Evolutionary conservation across 805 yeast species (phyloP), one percentile per base, ranked within the genome.

Genomic region (Teunomyces lycoperdinae): DNA sequence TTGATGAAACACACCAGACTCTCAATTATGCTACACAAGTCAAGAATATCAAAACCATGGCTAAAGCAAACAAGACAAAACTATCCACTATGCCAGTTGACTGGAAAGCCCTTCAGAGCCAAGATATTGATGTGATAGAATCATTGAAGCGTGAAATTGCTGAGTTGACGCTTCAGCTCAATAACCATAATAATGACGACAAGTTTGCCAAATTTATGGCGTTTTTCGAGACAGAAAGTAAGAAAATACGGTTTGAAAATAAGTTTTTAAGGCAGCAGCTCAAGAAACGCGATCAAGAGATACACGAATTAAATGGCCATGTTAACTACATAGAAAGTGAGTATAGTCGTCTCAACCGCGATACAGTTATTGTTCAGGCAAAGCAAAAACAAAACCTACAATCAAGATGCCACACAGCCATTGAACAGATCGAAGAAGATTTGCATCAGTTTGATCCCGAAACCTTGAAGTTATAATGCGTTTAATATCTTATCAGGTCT

Each of bases 1-100:
- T 80, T 62, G 91, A 87, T 16, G 96, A 88, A 57, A 83, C 89
- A 0, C 62, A 83, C 55, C 85, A 87, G 35, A 88, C 96, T 0
- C 67, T 88, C 48, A 71, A 90, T 51, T 88, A 88, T 61, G 95
- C 96, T 1, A 84, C 81, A 16, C 80, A 85, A 49, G 92, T 89
- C 2, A 85, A 87, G 60, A 72, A 73, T 53, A 86, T 88, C 54
- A 77, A 77, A 47, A 84, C 88, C 30, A 65, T 66, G 14, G 96
- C 92, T 0, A 75, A 57, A 31, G 69, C 74, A 6, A 71, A 72
- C 53, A 62, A 66, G 39, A 63, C 62, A 26, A 60, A 67, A 45
- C 55, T 66, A 20, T 41, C 58, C 2, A 47, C 58, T 17, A 53
- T 58, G 9, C 62, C 68, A 9, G 58, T 67, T 20, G 66, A 70